Evolutionary conservation across 208 protist genomes (phyloP).

Genomic region (Trypanosoma congolense): DNA sequence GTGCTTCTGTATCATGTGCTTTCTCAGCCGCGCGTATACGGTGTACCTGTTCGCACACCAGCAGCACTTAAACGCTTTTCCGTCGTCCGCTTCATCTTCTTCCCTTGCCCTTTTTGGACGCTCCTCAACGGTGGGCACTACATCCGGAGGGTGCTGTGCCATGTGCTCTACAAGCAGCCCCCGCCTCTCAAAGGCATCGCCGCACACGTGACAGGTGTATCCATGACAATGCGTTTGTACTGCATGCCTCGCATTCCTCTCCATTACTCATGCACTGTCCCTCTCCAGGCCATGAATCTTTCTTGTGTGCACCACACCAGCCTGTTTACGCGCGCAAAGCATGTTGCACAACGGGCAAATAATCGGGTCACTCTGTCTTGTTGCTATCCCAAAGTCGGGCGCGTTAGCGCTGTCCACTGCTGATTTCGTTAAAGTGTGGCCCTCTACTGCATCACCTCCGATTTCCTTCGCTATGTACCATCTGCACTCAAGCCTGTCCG

Average conservation of each 20-base stretch:
- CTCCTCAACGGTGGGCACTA: too few relatives aligned
- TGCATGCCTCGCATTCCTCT: not conserved
- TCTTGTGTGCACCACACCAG: constrained; percentile 4
- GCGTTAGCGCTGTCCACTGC: not conserved
- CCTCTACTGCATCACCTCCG: not conserved
- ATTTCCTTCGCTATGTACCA: not conserved
- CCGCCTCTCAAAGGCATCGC: not conserved
- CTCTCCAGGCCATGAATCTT: not conserved
- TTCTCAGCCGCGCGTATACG: not conserved
- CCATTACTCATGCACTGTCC: not conserved
- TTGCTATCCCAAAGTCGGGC: not conserved
- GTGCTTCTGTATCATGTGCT: not conserved
- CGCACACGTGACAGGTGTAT: constrained; percentile 2
- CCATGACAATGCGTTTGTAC: not conserved
- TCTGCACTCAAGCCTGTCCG: not conserved
- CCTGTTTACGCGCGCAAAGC: not conserved
- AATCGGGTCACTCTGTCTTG: not conserved
- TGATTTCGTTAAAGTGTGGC: not conserved
- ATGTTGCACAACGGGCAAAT: constrained; percentile 12
- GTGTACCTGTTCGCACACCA: not conserved
- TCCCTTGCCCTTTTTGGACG: not conserved
- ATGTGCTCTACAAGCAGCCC: constrained; percentile 2
- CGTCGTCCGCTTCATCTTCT: not conserved
- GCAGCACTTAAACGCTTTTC: not conserved
- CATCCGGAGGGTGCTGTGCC: not conserved